A percentile compares a stretch with the other conserved stretches of the same genome.
Conservation (phyloP, 163 green algal genomes). For the Chlorella variabilis region DNA sequence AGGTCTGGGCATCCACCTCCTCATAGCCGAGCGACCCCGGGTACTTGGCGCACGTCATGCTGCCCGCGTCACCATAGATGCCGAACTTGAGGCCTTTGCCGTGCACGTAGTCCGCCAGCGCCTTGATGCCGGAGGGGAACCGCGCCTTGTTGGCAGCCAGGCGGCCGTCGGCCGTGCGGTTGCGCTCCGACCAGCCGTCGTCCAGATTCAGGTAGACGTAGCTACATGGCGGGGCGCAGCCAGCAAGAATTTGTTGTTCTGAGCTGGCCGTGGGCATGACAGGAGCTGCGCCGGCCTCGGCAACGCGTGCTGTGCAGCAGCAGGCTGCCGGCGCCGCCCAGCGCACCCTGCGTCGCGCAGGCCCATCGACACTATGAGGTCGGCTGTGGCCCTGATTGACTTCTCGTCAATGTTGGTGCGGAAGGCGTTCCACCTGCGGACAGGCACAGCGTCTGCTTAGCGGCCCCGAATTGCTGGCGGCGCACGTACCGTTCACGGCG, state of each 20-base stretch:
- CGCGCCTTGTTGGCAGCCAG: constrained; percentile 64
- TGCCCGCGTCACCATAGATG: constrained; percentile 27
- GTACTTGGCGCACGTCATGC: constrained; percentile 66
- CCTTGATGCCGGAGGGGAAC: constrained; percentile 82
- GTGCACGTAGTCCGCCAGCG: constrained; percentile 80
- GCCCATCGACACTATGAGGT: constrained; percentile 67
- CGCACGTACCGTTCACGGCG: too few species aligned
- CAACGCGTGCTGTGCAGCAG: not conserved
- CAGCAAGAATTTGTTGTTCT: too few species aligned
- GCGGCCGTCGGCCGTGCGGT: constrained; percentile 49
- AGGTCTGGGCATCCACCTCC: constrained; percentile 71
- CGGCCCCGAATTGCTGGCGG: too few species aligned
- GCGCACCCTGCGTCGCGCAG: constrained; percentile 64
- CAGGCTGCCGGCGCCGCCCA: not conserved
- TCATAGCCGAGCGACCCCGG: constrained; percentile 70
- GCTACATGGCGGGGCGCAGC: not conserved
- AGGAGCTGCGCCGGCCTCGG: too few species aligned
- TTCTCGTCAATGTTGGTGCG: constrained; percentile 57
- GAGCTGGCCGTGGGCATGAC: too few species aligned
- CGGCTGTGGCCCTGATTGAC: constrained; percentile 62
- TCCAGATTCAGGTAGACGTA: constrained; percentile 75
- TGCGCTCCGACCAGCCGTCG: constrained; percentile 71
- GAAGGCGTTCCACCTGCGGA: constrained; percentile 51
- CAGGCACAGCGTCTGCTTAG: not conserved
- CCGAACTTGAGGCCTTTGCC: constrained; percentile 78